These are phyloP conservation scores for Boletus tylopilopsis DNA, from an alignment of 768 basidiomycete species.

Conservation along the genomic window DNA sequence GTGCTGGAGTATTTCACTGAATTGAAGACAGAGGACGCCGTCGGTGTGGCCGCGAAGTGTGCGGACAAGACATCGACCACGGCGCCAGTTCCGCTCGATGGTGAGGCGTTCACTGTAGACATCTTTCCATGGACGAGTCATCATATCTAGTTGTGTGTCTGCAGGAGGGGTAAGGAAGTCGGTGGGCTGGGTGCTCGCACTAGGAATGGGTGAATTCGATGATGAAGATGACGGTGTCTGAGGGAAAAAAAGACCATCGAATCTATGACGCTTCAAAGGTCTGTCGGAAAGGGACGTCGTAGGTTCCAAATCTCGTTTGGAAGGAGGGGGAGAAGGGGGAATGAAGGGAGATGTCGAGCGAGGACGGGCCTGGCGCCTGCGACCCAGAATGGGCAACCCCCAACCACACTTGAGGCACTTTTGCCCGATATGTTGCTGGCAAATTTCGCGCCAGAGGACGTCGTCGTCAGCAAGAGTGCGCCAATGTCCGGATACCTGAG, in stretches of 20 bases:
- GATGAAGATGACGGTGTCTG: slow-evolving; percentile 8
- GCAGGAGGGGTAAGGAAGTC: slow-evolving; percentile 31
- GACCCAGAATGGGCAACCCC: slow-evolving; percentile 91
- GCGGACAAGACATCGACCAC: slow-evolving; percentile 81
- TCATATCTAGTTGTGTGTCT: slow-evolving; percentile 28
- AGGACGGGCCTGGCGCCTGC: slow-evolving; percentile 48
- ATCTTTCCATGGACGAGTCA: slow-evolving; percentile 95
- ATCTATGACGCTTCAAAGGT: slow-evolving; percentile 51
- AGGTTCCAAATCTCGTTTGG: slow-evolving; percentile 41
- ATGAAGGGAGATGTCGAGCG: slow-evolving; percentile 38
- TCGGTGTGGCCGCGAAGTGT: slow-evolving; percentile 92
- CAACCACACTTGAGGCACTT: slow-evolving; percentile 97
- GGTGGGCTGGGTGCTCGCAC: slow-evolving; percentile 2
- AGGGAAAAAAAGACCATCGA: neutral
- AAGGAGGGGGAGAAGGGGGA: slow-evolving; percentile 22
- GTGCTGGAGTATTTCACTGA: slow-evolving; percentile 77
- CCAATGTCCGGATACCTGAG: slow-evolving; percentile 87
- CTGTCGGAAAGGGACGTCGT: slow-evolving; percentile 26
- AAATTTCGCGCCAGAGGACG: slow-evolving; percentile 91
- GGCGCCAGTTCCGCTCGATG: slow-evolving; percentile 96
- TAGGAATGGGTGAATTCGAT: slow-evolving; percentile 6
- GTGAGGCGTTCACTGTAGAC: slow-evolving; percentile 97
- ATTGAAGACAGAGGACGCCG: slow-evolving; percentile 96
- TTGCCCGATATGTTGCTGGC: slow-evolving; percentile 97
- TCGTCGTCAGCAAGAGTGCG: slow-evolving; percentile 90